Conservation (phyloP, 2,329 filamentous ascomycete species). For the Corynespora cassiicola region DNA sequence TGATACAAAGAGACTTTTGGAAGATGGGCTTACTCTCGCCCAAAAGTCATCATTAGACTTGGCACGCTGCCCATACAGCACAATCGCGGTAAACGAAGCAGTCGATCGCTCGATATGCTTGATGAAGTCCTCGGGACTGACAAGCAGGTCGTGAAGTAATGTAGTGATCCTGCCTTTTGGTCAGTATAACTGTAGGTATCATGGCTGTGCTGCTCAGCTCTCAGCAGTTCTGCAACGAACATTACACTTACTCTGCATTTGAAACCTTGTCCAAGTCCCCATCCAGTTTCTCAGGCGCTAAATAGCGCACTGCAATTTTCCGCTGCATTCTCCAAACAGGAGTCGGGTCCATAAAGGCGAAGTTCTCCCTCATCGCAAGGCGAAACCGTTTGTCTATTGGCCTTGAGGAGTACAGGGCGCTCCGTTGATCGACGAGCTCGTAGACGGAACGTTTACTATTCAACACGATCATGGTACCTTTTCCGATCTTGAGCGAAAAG, state of each 20-base stretch:
- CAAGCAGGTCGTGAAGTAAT: slow-evolving; percentile 54
- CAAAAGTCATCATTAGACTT: slow-evolving; percentile 25
- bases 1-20: slow-evolving; percentile 4
- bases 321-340: slow-evolving; percentile 24
- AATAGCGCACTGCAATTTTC: slow-evolving; percentile 25
- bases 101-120: slow-evolving; percentile 23
- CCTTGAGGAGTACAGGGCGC: slow-evolving; percentile 20
- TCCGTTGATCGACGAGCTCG: slow-evolving; percentile 23
- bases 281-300: slow-evolving; percentile 27
- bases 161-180: slow-evolving; percentile 23
- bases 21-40: slow-evolving; percentile 23
- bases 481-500: slow-evolving; percentile 26
- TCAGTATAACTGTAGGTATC: too few species aligned
- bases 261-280: slow-evolving; percentile 21
- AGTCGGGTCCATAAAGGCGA: slow-evolving; percentile 23
- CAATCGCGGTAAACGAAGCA: slow-evolving; percentile 26
- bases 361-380: slow-evolving; percentile 22
- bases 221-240: too few species aligned
- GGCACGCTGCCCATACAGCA: slow-evolving; percentile 27
- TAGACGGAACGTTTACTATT: slow-evolving; percentile 22
- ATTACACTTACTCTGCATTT: slow-evolving; percentile 30
- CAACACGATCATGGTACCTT: slow-evolving; percentile 25
- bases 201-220: too few species aligned
- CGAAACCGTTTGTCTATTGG: slow-evolving; percentile 19
- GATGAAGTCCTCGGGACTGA: slow-evolving; percentile 51